Conservation (phyloP, 176 grass and related monocot genomes). For the Triticum timopheevii region DNA sequence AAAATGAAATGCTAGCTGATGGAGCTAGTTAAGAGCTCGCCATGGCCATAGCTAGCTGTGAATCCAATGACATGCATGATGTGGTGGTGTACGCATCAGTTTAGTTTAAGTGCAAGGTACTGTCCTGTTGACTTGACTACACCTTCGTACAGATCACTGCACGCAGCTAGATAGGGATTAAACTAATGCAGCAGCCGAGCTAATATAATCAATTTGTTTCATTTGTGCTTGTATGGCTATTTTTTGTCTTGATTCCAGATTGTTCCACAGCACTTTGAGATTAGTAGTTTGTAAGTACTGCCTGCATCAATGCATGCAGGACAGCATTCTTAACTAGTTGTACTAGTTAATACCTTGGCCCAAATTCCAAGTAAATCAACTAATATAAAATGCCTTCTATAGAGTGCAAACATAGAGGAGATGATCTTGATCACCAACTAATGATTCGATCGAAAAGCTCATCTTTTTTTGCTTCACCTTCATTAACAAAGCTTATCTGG, state of each 20-base stretch:
- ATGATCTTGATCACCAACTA: background rate
- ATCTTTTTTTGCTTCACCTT: background rate
- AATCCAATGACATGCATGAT: background rate
- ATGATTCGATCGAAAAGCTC: background rate
- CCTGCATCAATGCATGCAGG: slow-evolving; percentile 7
- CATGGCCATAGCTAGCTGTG: background rate
- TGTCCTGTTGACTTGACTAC: slow-evolving; percentile 46
- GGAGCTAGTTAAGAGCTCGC: background rate
- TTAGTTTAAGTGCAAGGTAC: slow-evolving; percentile 24
- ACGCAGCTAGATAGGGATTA: background rate
- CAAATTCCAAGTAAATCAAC: background rate
- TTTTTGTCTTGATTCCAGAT: slow-evolving; percentile 50
- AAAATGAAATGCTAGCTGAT: background rate
- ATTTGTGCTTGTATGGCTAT: slow-evolving; percentile 23
- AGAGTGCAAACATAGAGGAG: background rate
- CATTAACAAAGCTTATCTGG: background rate
- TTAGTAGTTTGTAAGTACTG: slow-evolving; percentile 2
- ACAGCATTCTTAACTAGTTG: slow-evolving; percentile 35
- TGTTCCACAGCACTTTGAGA: slow-evolving; percentile 28
- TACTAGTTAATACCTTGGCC: slow-evolving; percentile 8
- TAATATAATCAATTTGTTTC: background rate
- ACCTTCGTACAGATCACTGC: slow-evolving; percentile 26
- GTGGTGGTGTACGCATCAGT: slow-evolving; percentile 23
- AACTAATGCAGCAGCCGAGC: background rate
- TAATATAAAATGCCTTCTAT: background rate